A percentile compares a stretch with the other conserved stretches of the same genome.
These are phyloP conservation scores for Phialophora chinensis DNA, from an alignment of 2,329 filamentous ascomycete genomes.

Conservation along the genomic window DNA sequence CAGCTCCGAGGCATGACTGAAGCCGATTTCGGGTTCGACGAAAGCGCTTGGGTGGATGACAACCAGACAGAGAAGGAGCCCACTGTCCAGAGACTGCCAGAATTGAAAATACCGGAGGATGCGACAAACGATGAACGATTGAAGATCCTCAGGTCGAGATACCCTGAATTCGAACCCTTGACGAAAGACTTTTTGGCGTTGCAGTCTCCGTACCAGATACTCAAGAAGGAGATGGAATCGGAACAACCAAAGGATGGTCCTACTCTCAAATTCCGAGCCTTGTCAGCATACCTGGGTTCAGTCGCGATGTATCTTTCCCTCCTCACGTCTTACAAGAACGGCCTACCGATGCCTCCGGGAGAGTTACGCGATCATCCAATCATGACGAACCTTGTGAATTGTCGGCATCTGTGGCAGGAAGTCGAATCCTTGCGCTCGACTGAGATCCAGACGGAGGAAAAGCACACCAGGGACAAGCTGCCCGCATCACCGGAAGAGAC, in stretches of 20 bases:
- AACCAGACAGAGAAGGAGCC: slow-evolving; percentile 53
- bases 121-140: slow-evolving; percentile 77
- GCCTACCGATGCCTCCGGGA: slow-evolving; percentile 71
- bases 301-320: slow-evolving; percentile 94
- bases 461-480: slow-evolving; percentile 46
- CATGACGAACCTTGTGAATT: slow-evolving; percentile 82
- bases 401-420: slow-evolving; percentile 78
- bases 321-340: slow-evolving; percentile 74
- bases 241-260: slow-evolving; percentile 45
- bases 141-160: slow-evolving; percentile 76
- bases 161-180: slow-evolving; percentile 90
- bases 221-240: slow-evolving; percentile 63
- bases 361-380: slow-evolving; percentile 87
- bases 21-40: slow-evolving; percentile 91
- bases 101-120: slow-evolving; percentile 78
- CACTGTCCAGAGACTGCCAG: slow-evolving; percentile 82
- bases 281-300: slow-evolving; percentile 84
- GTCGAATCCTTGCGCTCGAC: slow-evolving; percentile 64
- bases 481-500: slow-evolving; percentile 41
- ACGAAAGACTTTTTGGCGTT: slow-evolving; percentile 79
- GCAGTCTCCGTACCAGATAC: slow-evolving; percentile 64
- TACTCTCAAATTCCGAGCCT: slow-evolving; percentile 75
- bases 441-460: slow-evolving; percentile 49
- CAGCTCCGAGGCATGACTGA: slow-evolving; percentile 87
- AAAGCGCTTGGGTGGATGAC: slow-evolving; percentile 77